Evolutionary conservation across 2,329 filamentous ascomycete species (phyloP), one percentile per base, ranked within the genome.

Genomic region (Xylaria multiplex): DNA sequence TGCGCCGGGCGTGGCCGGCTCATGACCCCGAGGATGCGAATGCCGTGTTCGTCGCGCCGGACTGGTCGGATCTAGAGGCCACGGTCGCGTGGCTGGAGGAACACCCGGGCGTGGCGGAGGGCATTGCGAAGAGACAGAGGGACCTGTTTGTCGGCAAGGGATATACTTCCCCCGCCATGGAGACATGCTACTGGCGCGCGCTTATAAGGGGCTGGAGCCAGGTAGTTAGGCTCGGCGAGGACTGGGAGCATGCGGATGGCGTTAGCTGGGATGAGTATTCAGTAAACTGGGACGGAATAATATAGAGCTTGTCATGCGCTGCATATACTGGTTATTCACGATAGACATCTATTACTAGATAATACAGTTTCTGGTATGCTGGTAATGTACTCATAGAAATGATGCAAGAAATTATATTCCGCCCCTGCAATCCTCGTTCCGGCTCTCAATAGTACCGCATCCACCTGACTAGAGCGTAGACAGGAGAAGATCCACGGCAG

Each of bases 401-500:
- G n/a, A 35, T 53, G n/a, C 30, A 37, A 22, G 35, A 3, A 35
- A 3, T 22, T 37, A 53, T 22, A 37, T 13, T 2, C n/a, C 0
- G 30, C 14, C 22, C 13, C 8, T 22, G 11, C 7, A 19, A 2
- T 16, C 43, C 3, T 19, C 3, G 16, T 6, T n/a, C 9, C 14
- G 3, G 9, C 16, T 8, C 37, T 16, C n/a, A 22, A 50, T 30
- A 59, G 13, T 9, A 40, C 27, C 19, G 13, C 27, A 8, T 6
- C 2, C 22, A 8, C 32, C 37, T 8, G 3, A 5, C 53, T 66
- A 66, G 6, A 68, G 69, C 40, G 84, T 84, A 40, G 84, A 86
- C 56, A 88, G 79, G 57, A 89, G 74, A 22, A 83, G 82, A 74
- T 88, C 84, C 71, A 88, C 78, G 0, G 83, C 86, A 1, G 82